A percentile compares a stretch with the other conserved stretches of the same genome.
Evolutionary conservation across 192 early-diverging fungal genomes (phyloP).

Genomic region (Rhizoclosmatium globosum): DNA sequence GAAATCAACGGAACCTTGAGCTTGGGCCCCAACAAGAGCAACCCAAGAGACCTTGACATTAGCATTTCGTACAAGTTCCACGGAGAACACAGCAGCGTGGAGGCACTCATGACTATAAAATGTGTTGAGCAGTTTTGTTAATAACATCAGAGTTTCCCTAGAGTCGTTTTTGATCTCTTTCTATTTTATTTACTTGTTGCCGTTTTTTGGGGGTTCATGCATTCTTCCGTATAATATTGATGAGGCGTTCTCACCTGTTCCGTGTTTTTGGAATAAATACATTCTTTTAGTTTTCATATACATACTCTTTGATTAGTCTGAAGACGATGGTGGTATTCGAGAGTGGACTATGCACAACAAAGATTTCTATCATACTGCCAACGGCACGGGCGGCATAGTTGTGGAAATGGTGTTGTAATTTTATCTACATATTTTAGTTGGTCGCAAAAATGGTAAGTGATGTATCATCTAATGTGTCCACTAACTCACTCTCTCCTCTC

Average conservation of each 20-base stretch:
- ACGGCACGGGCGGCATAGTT: no score
- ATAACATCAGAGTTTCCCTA: neutral
- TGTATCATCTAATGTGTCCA: no score
- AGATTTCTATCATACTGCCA: no score
- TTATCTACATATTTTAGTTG: no score
- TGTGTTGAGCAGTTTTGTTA: slow-evolving; percentile 58
- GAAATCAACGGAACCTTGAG: slow-evolving; percentile 71
- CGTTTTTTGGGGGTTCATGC: neutral
- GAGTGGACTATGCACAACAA: no score
- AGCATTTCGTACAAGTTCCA: slow-evolving; percentile 73
- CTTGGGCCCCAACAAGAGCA: slow-evolving; percentile 78
- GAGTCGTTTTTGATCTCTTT: neutral
- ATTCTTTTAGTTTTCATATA: no score
- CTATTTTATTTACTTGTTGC: neutral
- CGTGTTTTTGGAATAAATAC: no score
- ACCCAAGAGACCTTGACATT: slow-evolving; percentile 96
- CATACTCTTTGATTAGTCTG: no score
- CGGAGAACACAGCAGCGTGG: slow-evolving; percentile 59
- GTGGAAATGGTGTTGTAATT: no score
- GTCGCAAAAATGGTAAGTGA: no score
- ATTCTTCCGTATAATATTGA: neutral
- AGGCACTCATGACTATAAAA: slow-evolving; percentile 74
- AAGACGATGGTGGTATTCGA: no score
- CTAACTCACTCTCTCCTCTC: no score
- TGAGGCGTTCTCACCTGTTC: neutral